Base-by-base conservation (phyloP, 805 yeast species). In the Saturnispora halmiae region DNA sequence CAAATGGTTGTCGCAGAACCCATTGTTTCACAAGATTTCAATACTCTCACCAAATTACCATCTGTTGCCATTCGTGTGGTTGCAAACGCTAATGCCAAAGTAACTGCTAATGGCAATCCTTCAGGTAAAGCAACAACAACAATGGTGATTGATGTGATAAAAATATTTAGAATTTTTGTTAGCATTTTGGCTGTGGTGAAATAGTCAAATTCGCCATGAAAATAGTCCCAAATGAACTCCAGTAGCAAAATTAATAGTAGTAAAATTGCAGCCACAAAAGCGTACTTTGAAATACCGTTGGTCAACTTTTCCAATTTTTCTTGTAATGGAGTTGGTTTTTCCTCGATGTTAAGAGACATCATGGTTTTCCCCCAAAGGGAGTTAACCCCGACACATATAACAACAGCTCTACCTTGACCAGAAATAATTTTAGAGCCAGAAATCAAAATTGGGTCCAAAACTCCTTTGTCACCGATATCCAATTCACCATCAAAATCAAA, bases 61-160 rank as follows among this genome's bases (percentile, higher is more conserved):
- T 92, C 96, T 59, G 83, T 82, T 16, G 95, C 87, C 99, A 92
- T 92, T 62, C 97, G 75, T 8, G 96, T 88, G 2, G 98, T 92
- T 2, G 99, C 98, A 67, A 92, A 92, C 0, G 98, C 98, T 50
- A 92, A 68, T 0, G 98, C 95, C 35, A 92, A 69, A 1, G 99
- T 92, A 14, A 92, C 98, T 2, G 99, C 99, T 42, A 92, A 68
- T 1, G 99, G 99, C 43, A 92, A 72, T 46, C 99, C 99, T 64
- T 92, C 99, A 3, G 99, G 99, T n/a, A 92, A 95, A 0, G 98
- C 99, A 38, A 92, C 98, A 13, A 90, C 98, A 22, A 92, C 78
- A 51, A 92, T 73, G 0, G 98, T 87, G 45, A 92, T 82, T 1
- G 97, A 82, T 19, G 92, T 85, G 54, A 92, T 92, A 45, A 92